These are phyloP conservation scores for Pichia membranifaciens DNA, from an alignment of 805 yeast species.

Conservation along the genomic window DNA sequence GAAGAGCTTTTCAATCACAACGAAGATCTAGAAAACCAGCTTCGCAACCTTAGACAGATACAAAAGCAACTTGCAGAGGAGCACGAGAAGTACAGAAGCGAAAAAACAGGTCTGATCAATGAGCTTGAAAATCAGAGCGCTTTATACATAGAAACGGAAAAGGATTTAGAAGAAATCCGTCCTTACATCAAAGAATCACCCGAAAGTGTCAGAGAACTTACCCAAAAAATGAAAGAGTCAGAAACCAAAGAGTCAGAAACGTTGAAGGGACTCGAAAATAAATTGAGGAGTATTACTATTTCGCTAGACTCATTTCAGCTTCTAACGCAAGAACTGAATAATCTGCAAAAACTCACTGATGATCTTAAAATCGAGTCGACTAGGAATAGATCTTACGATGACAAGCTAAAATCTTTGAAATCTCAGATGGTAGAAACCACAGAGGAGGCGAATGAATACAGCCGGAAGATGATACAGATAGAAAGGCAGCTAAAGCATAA, in stretches of 20 bases:
- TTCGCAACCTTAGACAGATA: constrained; percentile 51
- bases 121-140: constrained; percentile 58
- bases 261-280: constrained; percentile 38
- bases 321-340: constrained; percentile 41
- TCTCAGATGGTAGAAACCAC: constrained; percentile 34
- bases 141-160: constrained; percentile 48
- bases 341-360: constrained; percentile 39
- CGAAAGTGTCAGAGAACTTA: constrained; percentile 45
- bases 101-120: constrained; percentile 52
- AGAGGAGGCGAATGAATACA: constrained; percentile 38
- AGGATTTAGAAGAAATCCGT: constrained; percentile 53
- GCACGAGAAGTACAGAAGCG: constrained; percentile 57
- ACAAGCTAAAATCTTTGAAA: constrained; percentile 25
- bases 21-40: constrained; percentile 51
- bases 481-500: constrained; percentile 44
- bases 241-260: constrained; percentile 36
- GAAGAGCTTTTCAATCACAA: constrained; percentile 45
- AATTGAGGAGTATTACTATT: constrained; percentile 44
- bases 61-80: constrained; percentile 61
- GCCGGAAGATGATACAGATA: constrained; percentile 41
- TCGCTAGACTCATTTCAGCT: constrained; percentile 55
- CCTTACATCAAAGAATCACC: constrained; percentile 59
- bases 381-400: constrained; percentile 33
- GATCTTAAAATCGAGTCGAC: constrained; percentile 44
- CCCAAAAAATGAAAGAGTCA: constrained; percentile 44